Percentiles rank a stretch among this genome's conserved stretches.
Evolutionary conservation across 345 rosid species (phyloP).

Genomic region (Cardamine chenopodiifolia): DNA sequence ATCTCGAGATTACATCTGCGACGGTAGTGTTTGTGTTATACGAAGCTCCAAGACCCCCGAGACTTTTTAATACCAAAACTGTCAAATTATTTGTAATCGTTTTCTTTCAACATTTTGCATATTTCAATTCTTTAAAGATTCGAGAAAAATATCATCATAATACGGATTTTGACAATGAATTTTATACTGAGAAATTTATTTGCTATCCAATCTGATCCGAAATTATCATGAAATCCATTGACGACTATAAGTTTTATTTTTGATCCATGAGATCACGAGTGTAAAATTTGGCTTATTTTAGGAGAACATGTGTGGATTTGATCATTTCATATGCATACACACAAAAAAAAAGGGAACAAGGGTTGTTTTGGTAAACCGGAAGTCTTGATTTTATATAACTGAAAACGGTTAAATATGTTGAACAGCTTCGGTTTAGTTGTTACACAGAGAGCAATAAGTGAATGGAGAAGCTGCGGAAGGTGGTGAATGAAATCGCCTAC

Average conservation of each 20-base stretch:
- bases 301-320: not conserved
- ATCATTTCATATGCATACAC: not conserved
- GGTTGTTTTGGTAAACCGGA: constrained; percentile 12
- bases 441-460: not conserved
- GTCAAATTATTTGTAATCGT: not conserved
- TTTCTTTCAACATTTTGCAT: constrained; percentile 1
- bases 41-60: constrained; percentile 25
- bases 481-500: constrained; percentile 68
- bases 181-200: not conserved
- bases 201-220: not conserved
- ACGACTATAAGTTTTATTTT: not conserved
- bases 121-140: not conserved
- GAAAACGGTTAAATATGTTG: not conserved
- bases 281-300: not conserved
- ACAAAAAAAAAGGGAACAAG: not conserved
- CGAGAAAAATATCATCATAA: not conserved
- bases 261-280: not conserved
- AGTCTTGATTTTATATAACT: not conserved
- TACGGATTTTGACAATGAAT: not conserved
- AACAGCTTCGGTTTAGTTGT: not conserved
- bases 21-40: constrained; percentile 40
- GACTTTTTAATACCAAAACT: constrained; percentile 9
- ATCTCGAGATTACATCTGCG: constrained; percentile 36
- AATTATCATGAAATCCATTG: not conserved
- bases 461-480: constrained; percentile 61